These are phyloP conservation scores for Tulasnella sp. DNA, from an alignment of 768 basidiomycete species.

Conservation along the genomic window DNA sequence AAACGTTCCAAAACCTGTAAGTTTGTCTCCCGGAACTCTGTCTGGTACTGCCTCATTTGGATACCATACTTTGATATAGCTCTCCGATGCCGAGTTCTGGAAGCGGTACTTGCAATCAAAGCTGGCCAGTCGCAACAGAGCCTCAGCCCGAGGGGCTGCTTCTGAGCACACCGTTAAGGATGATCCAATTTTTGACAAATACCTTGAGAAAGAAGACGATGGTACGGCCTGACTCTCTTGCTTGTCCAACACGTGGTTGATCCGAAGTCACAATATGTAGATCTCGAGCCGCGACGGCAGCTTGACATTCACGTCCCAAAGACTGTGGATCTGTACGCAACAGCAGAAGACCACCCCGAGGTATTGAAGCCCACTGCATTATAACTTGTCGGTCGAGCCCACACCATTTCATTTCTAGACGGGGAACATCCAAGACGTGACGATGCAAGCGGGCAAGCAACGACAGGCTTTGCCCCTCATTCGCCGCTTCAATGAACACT, in stretches of 20 bases:
- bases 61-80: slow-evolving; percentile 37
- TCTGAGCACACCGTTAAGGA: slow-evolving; percentile 50
- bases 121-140: slow-evolving; percentile 90
- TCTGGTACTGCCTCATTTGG: not conserved
- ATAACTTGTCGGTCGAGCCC: not conserved
- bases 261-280: slow-evolving; percentile 33
- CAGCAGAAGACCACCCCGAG: slow-evolving; percentile 83
- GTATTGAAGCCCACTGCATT: slow-evolving; percentile 34
- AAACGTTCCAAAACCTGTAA: slow-evolving; percentile 73
- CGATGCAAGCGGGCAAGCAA: slow-evolving; percentile 93
- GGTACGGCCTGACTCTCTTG: slow-evolving; percentile 42
- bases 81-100: slow-evolving; percentile 92
- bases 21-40: slow-evolving; percentile 1
- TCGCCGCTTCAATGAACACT: slow-evolving; percentile 96
- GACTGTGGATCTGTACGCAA: slow-evolving; percentile 84
- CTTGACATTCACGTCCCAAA: slow-evolving; percentile 57
- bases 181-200: slow-evolving; percentile 91
- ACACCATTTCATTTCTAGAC: slow-evolving; percentile 43
- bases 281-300: slow-evolving; percentile 65
- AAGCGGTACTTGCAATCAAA: slow-evolving; percentile 93
- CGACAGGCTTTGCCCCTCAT: slow-evolving; percentile 84
- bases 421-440: slow-evolving; percentile 81
- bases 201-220: slow-evolving; percentile 93
- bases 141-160: slow-evolving; percentile 79
- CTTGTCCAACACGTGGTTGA: not conserved